Evolutionary conservation across 139 green algal species (phyloP).

Genomic region (Micractinium conductrix): DNA sequence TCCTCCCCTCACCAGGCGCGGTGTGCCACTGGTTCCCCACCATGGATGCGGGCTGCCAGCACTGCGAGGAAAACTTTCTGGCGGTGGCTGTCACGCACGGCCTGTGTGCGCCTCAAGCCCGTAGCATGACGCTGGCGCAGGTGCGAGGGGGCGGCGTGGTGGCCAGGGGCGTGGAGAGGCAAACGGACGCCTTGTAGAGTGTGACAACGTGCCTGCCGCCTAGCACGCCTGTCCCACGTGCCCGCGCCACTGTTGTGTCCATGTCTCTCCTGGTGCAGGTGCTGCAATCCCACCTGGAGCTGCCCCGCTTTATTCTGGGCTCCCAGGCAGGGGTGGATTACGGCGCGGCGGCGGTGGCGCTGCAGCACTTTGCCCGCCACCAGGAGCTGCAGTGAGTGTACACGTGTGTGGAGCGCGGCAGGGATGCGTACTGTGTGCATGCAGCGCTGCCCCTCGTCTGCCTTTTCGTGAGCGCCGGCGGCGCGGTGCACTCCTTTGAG

Average conservation of each 20-base stretch:
- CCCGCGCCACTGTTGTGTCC: too few species aligned
- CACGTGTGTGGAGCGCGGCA: too few species aligned
- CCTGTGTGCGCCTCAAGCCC: constrained; percentile 36
- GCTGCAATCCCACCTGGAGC: constrained; percentile 43
- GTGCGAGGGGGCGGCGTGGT: background rate
- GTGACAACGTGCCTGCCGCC: too few species aligned
- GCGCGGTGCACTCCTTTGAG: constrained; percentile 51
- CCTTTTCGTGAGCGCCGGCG: constrained; percentile 7
- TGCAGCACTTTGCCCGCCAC: constrained; percentile 8
- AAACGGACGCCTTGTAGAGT: too few species aligned
- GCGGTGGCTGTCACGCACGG: constrained; percentile 46
- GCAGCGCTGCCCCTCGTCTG: background rate
- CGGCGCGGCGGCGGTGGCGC: background rate
- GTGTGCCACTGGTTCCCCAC: constrained; percentile 58
- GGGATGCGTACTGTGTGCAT: background rate
- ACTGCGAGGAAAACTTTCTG: constrained; percentile 65
- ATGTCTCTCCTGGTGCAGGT: too few species aligned
- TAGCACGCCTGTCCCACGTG: too few species aligned
- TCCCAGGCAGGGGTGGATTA: background rate
- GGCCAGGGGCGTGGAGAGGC: too few species aligned
- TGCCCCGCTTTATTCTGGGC: constrained; percentile 30
- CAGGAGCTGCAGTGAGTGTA: background rate
- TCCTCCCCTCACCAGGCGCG: background rate
- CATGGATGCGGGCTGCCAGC: constrained; percentile 58
- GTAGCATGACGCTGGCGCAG: constrained; percentile 46